Base-by-base conservation (phyloP, 2,329 filamentous ascomycete species). In the Neonectria ditissima region DNA sequence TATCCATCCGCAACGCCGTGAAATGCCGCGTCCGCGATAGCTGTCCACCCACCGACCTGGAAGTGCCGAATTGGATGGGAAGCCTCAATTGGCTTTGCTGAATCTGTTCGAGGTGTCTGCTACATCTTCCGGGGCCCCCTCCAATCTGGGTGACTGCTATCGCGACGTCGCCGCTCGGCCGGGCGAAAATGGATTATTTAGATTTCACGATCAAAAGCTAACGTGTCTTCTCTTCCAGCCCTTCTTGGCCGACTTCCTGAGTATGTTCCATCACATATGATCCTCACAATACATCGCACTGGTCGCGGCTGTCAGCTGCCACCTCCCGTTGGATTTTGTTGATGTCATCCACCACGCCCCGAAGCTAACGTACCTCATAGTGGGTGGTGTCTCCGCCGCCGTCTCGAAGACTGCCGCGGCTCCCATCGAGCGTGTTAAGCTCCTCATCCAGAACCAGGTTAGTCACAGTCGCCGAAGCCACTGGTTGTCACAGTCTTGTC, bases 401-500 rank as follows among this genome's bases (percentile, higher is more conserved):
- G 94, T 99, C 91, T 99, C 96, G 83, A 99, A 99, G 94, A 99
- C 96, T 77, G 96, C 96, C 81, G 96, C 96, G 82, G 96, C 96
- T 86, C 96, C 96, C 86, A 99, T 99, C 79, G 96, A 99, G 94
- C 96, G 96, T 94, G 92, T 99, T 87, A 99, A 99, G 94, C 96
- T 99, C 82, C 93, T 99, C 81, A 97, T 99, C 88, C 96, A 99
- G 90, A 99, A 99, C 89, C 96, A 99, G 92, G 94, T 97, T 90
- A 75, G 93, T 87, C 13, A 16, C 20, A 9, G 9, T 22, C 24
- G 43, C 37, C 5, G 8, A 20, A 39, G 30, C 10, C 47, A 4
- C 5, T 24, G 22, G 11, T 28, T 13, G 34, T 34, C 14, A n/a
- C 16, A 5, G 16, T 5, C 20, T 20, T 9, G 16, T 28, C 26